Percentiles rank a stretch among this genome's conserved stretches.
Conservation (phyloP, 2,329 filamentous ascomycete genomes). For the Neurospora crassa region DNA sequence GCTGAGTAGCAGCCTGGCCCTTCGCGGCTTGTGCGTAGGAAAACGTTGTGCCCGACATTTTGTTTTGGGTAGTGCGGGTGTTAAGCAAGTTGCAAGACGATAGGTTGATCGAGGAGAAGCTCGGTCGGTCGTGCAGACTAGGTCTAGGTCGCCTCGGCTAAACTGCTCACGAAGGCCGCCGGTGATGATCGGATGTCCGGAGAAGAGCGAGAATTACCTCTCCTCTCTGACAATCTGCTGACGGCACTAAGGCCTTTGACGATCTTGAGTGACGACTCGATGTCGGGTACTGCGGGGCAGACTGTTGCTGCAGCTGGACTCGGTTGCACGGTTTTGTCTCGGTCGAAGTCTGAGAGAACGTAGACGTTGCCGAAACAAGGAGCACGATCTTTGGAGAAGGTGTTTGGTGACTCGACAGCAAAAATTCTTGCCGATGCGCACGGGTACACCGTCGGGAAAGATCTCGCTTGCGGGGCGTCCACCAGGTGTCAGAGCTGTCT, state of each 20-base stretch:
- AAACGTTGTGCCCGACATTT: constrained; percentile 56
- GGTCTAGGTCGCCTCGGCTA: constrained; percentile 9
- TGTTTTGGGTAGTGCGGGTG: constrained; percentile 1
- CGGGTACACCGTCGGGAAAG: neutral
- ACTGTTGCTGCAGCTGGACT: neutral
- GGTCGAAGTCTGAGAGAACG: neutral
- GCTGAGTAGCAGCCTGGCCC: constrained; percentile 47
- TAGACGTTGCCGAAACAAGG: neutral
- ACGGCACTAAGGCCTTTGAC: constrained; percentile 1
- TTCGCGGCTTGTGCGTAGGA: constrained; percentile 96
- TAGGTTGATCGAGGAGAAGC: neutral
- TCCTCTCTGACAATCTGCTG: constrained; percentile 13
- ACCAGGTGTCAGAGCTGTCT: neutral
- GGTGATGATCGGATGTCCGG: constrained; percentile 15
- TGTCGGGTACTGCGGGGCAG: neutral
- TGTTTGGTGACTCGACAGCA: neutral
- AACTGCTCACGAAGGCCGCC: constrained; percentile 5
- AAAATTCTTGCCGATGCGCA: neutral
- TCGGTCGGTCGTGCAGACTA: neutral
- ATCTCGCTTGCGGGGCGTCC: neutral
- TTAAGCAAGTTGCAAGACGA: neutral
- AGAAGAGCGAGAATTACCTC: constrained; percentile 15
- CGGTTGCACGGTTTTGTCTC: neutral
- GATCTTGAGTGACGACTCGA: neutral
- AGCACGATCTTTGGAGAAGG: neutral